These are phyloP conservation scores for Mycena metata DNA, from an alignment of 768 basidiomycete genomes.

Conservation along the genomic window DNA sequence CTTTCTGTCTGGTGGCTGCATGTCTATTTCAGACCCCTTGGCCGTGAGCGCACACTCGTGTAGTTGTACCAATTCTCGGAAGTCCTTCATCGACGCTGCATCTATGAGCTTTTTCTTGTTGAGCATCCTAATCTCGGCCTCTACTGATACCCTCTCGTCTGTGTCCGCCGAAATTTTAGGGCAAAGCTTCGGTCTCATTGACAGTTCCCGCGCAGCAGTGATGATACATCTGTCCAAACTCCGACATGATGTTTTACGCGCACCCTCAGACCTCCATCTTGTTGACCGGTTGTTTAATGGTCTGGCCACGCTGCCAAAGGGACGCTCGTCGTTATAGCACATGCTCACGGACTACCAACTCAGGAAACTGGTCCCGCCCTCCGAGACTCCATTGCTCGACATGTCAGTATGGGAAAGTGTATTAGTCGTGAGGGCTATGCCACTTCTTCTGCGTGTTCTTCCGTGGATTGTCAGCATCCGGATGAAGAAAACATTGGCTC, in stretches of 20 bases:
- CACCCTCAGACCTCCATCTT: too few relatives aligned
- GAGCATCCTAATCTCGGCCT: background rate
- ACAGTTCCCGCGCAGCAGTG: too few relatives aligned
- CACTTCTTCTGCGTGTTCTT: background rate
- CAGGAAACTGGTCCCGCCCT: too few relatives aligned
- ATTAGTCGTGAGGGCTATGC: background rate
- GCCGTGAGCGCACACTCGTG: too few relatives aligned
- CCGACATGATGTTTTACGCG: too few relatives aligned
- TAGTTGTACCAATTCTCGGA: background rate
- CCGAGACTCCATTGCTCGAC: background rate
- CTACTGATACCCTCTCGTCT: background rate
- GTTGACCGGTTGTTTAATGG: too few relatives aligned
- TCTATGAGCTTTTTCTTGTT: background rate
- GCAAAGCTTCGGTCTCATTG: background rate
- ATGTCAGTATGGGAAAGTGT: background rate
- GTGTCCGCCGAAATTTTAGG: background rate
- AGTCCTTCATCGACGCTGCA: background rate
- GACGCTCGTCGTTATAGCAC: background rate
- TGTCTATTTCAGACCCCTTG: background rate
- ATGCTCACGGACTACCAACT: background rate
- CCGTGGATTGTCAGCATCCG: background rate
- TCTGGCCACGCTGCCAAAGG: constrained; percentile 1
- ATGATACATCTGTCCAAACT: background rate
- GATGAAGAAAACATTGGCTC: background rate
- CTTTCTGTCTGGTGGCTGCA: background rate